Evolutionary conservation across 495 filamentous ascomycete genomes (phyloP).

Genomic region (Penicillium goetzii): DNA sequence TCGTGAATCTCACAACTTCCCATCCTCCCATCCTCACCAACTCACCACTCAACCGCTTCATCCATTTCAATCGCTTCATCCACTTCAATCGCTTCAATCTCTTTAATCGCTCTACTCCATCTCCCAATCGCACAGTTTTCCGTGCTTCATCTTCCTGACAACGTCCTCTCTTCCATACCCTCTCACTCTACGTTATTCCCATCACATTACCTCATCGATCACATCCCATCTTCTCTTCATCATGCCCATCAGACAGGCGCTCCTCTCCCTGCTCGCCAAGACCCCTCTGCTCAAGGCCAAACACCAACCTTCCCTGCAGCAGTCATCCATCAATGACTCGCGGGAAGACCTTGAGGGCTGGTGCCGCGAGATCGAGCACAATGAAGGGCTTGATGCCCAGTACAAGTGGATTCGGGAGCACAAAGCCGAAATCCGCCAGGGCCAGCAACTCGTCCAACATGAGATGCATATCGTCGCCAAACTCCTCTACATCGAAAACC

Average conservation of each 20-base stretch:
- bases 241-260: not conserved
- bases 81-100: too few species aligned
- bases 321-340: not conserved
- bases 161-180: not conserved
- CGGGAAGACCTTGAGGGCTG: not conserved
- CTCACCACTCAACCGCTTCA: not conserved
- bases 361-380: not conserved
- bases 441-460: not conserved
- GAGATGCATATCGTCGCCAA: conserved; percentile 3
- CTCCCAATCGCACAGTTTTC: too few species aligned
- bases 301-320: not conserved
- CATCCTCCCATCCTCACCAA: not conserved
- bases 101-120: too few species aligned
- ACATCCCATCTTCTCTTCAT: not conserved
- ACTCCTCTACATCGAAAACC: not conserved
- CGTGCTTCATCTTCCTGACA: not conserved
- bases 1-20: not conserved
- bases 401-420: conserved; percentile 3
- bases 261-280: not conserved
- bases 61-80: too few species aligned
- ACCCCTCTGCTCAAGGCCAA: not conserved
- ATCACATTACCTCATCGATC: not conserved
- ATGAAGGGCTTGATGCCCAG: not conserved
- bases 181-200: not conserved
- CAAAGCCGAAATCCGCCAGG: not conserved